Evolutionary conservation across 1,284 basidiomycete genomes (phyloP), one percentile per base, ranked within the genome.

Genomic region (Sanghuangporus sanghuang): DNA sequence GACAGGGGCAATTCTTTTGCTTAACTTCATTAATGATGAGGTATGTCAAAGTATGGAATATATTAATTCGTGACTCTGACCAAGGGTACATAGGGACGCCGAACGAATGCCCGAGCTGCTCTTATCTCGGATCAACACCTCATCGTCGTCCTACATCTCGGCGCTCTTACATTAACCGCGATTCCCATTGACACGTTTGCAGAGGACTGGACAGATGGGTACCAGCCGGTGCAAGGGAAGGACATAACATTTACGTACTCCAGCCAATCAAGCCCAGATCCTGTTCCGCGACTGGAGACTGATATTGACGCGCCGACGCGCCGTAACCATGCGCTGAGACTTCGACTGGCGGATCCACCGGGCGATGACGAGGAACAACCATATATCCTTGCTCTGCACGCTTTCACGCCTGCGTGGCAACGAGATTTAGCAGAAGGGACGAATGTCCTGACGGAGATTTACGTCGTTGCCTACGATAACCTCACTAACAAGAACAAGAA

Each of bases 331-430:
- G 50, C 36, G 16, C 56, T 57, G 39, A 27, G 56, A 21, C 27
- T 57, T 16, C 40, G 56, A 7, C 39, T 57, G 8, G 56, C 39
- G 18, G 56, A 57, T 9, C 40, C 44, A 12, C 32, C 49, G 9
- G 9, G 21, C 16, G 36, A 40, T n/a, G 49, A 61, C 16, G 48
- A 36, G 36, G 59, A 61, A 8, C 36, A 40, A 14, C 56, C 56
- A 12, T 57, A 57, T 18, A 54, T 61, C 23, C 59, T 61, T n/a
- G 59, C 49, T 9, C 35, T 52, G 16, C 59, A 53, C 27, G 59
- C 50, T 23, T 61, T 50, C 36, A 54, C 32, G 21, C 59, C 59
- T 16, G 50, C 38, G 18, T 61, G 59, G 59, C 49, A 23, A 21
- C 49, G 49, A 35, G 49, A 21, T 23, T 16, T 38, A 16, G 27